Percentiles rank a stretch among this genome's conserved stretches.
Conservation (phyloP, 1,284 basidiomycete species). For the Marasmius sp. region DNA sequence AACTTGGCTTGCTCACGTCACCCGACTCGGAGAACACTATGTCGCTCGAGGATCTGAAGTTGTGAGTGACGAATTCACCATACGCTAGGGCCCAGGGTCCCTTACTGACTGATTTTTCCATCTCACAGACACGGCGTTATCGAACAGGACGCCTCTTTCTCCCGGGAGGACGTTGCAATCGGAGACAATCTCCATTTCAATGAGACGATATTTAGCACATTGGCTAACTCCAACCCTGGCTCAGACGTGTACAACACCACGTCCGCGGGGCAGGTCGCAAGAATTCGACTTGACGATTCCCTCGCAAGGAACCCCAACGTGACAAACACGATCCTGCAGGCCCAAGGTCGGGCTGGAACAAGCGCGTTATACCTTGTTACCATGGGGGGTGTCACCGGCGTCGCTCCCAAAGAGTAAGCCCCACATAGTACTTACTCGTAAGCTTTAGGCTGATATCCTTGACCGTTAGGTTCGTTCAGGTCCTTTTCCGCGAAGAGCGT, state of each 20-base stretch:
- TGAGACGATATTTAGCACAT: neutral
- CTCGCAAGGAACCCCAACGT: neutral
- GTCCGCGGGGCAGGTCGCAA: slow-evolving; percentile 3
- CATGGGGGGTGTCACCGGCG: neutral
- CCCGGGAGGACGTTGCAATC: slow-evolving; percentile 15
- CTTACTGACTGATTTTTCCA: neutral
- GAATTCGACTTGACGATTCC: neutral
- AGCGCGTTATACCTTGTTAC: slow-evolving; percentile 1
- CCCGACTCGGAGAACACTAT: slow-evolving; percentile 3
- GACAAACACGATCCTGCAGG: neutral
- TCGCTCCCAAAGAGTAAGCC: slow-evolving; percentile 1
- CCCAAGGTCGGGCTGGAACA: neutral
- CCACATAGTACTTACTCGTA: neutral
- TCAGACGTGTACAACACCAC: neutral
- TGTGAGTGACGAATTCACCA: slow-evolving; percentile 5
- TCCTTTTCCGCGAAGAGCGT: slow-evolving; percentile 3
- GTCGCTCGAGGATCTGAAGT: slow-evolving; percentile 12
- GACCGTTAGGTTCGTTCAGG: neutral
- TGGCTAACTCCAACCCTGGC: slow-evolving; percentile 2
- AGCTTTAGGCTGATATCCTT: neutral
- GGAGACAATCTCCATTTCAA: slow-evolving; percentile 22
- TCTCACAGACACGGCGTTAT: slow-evolving; percentile 16
- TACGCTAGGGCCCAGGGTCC: neutral
- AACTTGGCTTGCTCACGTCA: slow-evolving; percentile 14
- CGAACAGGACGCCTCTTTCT: slow-evolving; percentile 24